Evolutionary conservation across 352 stramenopile species (phyloP).

Genomic region (Pythium folliculosum): DNA sequence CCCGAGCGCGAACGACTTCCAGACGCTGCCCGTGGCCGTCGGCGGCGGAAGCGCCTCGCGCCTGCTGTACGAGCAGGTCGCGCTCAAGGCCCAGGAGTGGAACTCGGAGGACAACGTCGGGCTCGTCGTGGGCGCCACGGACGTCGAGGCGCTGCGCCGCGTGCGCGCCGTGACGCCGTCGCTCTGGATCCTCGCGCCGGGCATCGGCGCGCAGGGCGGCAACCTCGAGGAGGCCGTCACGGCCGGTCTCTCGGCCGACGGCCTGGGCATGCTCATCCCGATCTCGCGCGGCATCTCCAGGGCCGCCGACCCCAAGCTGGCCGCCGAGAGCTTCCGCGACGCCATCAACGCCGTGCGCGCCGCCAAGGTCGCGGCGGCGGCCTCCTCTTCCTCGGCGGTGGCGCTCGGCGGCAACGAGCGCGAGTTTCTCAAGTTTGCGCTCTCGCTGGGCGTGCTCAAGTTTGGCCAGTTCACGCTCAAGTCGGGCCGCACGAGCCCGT

Average conservation of each 20-base stretch:
- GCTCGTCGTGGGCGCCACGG: slow-evolving; percentile 98
- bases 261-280: slow-evolving; percentile 94
- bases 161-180: slow-evolving; percentile 84
- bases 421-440: slow-evolving; percentile 97
- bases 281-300: slow-evolving; percentile 97
- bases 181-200: slow-evolving; percentile 98
- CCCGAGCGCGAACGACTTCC: slow-evolving; percentile 95
- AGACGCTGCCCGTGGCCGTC: slow-evolving; percentile 72
- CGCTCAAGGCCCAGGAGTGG: slow-evolving; percentile 89
- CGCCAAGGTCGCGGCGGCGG: slow-evolving; percentile 40
- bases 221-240: slow-evolving; percentile 90
- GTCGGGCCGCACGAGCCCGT: slow-evolving; percentile 96
- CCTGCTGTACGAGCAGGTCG: slow-evolving; percentile 90
- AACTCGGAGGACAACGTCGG: slow-evolving; percentile 91
- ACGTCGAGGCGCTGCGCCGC: slow-evolving; percentile 88
- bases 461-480: slow-evolving; percentile 99
- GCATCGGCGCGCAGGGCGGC: slow-evolving; percentile 93
- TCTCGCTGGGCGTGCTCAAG: slow-evolving; percentile 95
- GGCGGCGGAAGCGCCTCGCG: slow-evolving; percentile 28
- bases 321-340: slow-evolving; percentile 90
- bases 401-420: slow-evolving; percentile 53
- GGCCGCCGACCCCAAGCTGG: slow-evolving; percentile 85
- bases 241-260: slow-evolving; percentile 80
- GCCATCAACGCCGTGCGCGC: slow-evolving; percentile 93
- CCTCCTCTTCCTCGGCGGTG: background rate